phyloP scores from a whole-genome alignment of 1,139 yeast genomes.

The Insectozyma bohioensis region DNA sequence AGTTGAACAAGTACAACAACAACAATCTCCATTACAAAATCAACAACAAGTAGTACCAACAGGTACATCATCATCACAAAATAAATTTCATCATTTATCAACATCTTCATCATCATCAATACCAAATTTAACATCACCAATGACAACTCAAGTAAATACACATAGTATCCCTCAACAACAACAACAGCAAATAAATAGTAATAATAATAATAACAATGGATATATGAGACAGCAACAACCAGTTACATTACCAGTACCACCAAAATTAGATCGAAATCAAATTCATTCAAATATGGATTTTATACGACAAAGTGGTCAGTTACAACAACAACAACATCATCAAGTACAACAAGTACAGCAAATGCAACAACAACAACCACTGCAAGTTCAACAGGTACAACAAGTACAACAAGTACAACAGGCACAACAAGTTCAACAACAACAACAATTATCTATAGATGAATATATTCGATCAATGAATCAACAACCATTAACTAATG shows the following conservation, averaged over 20 bases:
- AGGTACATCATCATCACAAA: slow-evolving; percentile 8
- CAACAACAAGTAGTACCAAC: slow-evolving; percentile 8
- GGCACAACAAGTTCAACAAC: slow-evolving; percentile 14
- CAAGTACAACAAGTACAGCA: too few species aligned
- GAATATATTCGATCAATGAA: slow-evolving; percentile 28
- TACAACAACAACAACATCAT: too few species aligned
- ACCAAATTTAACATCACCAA: slow-evolving; percentile 7
- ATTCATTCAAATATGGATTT: too few species aligned
- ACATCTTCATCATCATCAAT: slow-evolving; percentile 6
- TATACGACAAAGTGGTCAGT: too few species aligned
- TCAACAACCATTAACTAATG: slow-evolving; percentile 7
- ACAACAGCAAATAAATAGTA: slow-evolving; percentile 8
- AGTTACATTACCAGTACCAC: slow-evolving; percentile 7
- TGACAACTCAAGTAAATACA: slow-evolving; percentile 5
- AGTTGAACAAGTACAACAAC: slow-evolving; percentile 12
- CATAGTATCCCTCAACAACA: too few species aligned
- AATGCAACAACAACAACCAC: slow-evolving; percentile 19
- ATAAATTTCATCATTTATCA: too few species aligned
- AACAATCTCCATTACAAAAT: slow-evolving; percentile 8
- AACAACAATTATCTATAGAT: slow-evolving; percentile 23
- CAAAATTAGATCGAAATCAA: not conserved
- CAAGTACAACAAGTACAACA: slow-evolving; percentile 17
- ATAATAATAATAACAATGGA: slow-evolving; percentile 11
- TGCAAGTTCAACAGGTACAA: slow-evolving; percentile 15
- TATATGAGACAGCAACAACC: slow-evolving; percentile 10